Base-by-base conservation (phyloP, 2,329 filamentous ascomycete genomes). In the Aspergillus novoparasiticus region DNA sequence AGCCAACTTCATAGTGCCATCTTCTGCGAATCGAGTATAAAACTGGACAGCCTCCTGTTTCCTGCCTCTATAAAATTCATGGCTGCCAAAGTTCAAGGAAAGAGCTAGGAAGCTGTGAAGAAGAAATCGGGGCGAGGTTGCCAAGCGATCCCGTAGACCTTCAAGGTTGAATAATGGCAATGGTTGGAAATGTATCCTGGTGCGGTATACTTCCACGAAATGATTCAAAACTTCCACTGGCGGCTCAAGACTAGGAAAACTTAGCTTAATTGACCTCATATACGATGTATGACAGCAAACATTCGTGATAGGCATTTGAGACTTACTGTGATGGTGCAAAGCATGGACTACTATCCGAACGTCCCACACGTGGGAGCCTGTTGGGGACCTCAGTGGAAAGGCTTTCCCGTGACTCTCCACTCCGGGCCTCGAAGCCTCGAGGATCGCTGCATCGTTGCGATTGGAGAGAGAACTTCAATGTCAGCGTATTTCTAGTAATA, bases 11-110 rank as follows among this genome's bases (percentile, higher is more conserved):
- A 56, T 39, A 5, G 45, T 45, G 6, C 8, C 26, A 10, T 62
- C 60, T 41, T 58, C 34, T 14, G 63, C 60, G 16, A 53, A 59
- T 26, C 51, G 63, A 4, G 41, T 9, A 41, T 64, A 64, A 16
- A 57, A 45, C 10, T 64, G 43, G 5, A 41, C 32, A 19, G 63
- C 63, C 3, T 62, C 45, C 2, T 19, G 2, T 11, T 64, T 50
- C 2, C 23, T 28, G 9, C 5, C 23, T 1, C 53, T 43, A 11
- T 46, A 62, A 36, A 62, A 64, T 9, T 28, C 28, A 55, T 62
- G 63, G 6, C 50, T 30, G 1, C 53, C 56, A 26, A 64, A 62
- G 5, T 28, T 4, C 19, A 64, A 10, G 6, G 53, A 56, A 12
- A 50, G 32, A 10, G 60, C 57, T 11, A 64, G n/a, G 26, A 64